Percentiles rank a stretch among this genome's conserved stretches.
Conservation (phyloP, 73 alveolate species). For the Paramecium bursaria region DNA sequence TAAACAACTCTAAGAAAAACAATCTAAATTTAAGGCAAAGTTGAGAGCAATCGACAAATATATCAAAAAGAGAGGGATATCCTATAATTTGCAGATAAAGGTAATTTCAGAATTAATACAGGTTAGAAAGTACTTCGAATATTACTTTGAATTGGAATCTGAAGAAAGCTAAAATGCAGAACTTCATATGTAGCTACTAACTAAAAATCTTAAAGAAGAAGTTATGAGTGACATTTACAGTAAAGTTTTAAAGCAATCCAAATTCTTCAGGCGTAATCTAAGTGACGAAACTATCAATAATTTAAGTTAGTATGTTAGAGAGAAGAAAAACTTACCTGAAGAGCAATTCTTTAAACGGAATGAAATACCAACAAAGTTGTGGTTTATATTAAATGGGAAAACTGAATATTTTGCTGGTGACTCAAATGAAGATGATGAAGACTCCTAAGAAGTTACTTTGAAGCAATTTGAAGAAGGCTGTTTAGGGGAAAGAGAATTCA, state of each 20-base stretch:
- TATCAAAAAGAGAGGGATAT: slow-evolving; percentile 36
- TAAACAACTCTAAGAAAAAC: slow-evolving; percentile 42
- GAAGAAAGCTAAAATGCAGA: slow-evolving; percentile 31
- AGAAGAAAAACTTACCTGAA: slow-evolving; percentile 12
- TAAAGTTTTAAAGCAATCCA: slow-evolving; percentile 9
- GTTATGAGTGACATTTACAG: slow-evolving; percentile 19
- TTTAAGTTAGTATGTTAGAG: slow-evolving; percentile 4
- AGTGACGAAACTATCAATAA: slow-evolving; percentile 21
- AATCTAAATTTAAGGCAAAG: background rate
- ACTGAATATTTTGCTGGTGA: slow-evolving; percentile 54
- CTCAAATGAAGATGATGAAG: slow-evolving; percentile 39
- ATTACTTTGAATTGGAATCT: slow-evolving; percentile 15
- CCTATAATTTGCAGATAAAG: slow-evolving; percentile 43
- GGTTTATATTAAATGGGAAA: slow-evolving; percentile 28
- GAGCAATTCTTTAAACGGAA: background rate
- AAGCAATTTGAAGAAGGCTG: slow-evolving; percentile 28
- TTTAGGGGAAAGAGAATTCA: slow-evolving; percentile 44
- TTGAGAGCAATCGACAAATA: slow-evolving; percentile 10
- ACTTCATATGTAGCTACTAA: background rate
- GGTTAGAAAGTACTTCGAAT: slow-evolving; percentile 52
- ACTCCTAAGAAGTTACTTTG: background rate
- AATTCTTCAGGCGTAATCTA: slow-evolving; percentile 32
- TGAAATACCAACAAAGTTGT: slow-evolving; percentile 5
- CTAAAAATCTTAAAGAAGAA: slow-evolving; percentile 40
- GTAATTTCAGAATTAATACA: background rate